Conservation (phyloP, 345 rosid genomes). For the Aquilaria sinensis region DNA sequence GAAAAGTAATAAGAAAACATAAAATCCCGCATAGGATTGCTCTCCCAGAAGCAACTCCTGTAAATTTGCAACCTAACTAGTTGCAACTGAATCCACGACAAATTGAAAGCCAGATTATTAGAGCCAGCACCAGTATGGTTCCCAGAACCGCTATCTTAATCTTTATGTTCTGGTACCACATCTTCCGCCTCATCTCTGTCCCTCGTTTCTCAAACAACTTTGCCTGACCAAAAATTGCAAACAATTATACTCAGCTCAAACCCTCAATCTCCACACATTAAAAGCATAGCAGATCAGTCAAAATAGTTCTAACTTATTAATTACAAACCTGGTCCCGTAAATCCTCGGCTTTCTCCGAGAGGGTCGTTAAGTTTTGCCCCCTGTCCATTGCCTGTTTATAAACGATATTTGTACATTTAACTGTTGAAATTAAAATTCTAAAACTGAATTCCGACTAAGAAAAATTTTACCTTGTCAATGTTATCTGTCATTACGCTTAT, state of each 20-base stretch:
- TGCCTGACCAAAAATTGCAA: constrained; percentile 39
- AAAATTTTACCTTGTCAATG: constrained; percentile 68
- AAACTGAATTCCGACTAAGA: no score
- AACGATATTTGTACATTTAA: no score
- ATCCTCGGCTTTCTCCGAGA: constrained; percentile 70
- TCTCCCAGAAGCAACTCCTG: no score
- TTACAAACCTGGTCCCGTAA: constrained; percentile 56
- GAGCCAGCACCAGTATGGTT: constrained; percentile 61
- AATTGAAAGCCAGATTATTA: constrained; percentile 80
- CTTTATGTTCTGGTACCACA: constrained; percentile 99
- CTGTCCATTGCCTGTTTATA: constrained; percentile 65
- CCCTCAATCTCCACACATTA: no score
- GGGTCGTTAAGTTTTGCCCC: constrained; percentile 66
- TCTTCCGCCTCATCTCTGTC: constrained; percentile 58
- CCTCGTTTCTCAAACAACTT: constrained; percentile 63
- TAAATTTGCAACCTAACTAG: constrained; percentile 14
- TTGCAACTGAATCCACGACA: constrained; percentile 83
- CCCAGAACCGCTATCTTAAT: constrained; percentile 81
- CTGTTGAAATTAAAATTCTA: no score
- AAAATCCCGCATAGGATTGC: no score
- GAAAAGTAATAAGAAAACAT: no score
- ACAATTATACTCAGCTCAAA: background rate
- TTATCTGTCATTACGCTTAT: constrained; percentile 92
- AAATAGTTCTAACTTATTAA: background rate
- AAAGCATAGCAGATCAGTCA: background rate